phyloP scores from a whole-genome alignment of 2,329 filamentous ascomycete genomes.

The Teratosphaeria zuluensis region DNA sequence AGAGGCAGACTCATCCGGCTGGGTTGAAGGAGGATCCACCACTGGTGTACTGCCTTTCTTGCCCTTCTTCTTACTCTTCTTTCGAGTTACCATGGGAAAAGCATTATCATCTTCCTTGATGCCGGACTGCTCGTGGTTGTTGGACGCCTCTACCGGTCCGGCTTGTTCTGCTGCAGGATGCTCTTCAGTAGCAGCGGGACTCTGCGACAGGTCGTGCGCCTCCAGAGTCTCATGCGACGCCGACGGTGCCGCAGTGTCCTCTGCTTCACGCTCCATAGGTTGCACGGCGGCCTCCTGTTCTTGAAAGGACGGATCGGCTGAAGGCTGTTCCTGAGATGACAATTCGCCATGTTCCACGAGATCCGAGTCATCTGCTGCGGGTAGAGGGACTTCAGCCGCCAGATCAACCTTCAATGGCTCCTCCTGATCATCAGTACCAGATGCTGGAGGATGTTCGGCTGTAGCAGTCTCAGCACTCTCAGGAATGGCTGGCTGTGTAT shows the following conservation, averaged over 20 bases:
- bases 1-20: background rate
- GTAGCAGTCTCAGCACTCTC: background rate
- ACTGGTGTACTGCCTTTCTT: conserved; percentile 5
- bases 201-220: background rate
- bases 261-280: background rate
- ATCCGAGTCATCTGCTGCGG: background rate
- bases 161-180: background rate
- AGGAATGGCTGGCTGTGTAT: background rate
- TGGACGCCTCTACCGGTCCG: background rate
- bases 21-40: background rate
- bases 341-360: background rate
- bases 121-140: background rate
- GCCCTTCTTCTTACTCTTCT: conserved; percentile 21
- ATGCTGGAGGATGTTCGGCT: background rate
- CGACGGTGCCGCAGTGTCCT: background rate
- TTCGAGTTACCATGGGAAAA: background rate
- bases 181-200: background rate
- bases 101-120: background rate
- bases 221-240: background rate
- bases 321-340: background rate
- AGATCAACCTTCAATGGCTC: background rate
- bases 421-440: background rate
- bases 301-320: background rate
- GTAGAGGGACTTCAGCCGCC: background rate
- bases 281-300: background rate